Evolutionary conservation across 108 stramenopile genomes (phyloP), one percentile per base, ranked within the genome.

Genomic region (Cyclotella baltica): DNA sequence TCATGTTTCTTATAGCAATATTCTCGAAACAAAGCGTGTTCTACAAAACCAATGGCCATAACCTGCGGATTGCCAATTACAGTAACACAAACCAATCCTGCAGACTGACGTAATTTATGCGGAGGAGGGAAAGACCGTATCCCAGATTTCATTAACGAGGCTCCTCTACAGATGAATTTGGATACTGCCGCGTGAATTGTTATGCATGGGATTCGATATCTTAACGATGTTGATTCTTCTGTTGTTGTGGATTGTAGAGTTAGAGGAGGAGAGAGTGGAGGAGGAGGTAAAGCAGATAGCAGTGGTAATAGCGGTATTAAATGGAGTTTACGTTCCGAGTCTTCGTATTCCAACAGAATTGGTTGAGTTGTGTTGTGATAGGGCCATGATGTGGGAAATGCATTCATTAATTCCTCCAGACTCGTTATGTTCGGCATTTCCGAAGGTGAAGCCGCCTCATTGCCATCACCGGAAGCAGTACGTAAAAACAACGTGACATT

Each of bases 161-260:
- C 94, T 29, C 94, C 94, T 22, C 94, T 84, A 78, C 92, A 93
- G 16, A 96, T 53, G 71, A 80, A 96, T 65, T 92, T 90, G 61
- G 92, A 89, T 6, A 87, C 88, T 47, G 73, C 36, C 5, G 85
- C 46, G 47, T 75, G 28, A 57, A 85, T 36, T 50, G 84, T 47
- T 77, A 82, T 34, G 58, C 62, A 55, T 78, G 81, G 58, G 35
- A 73, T 69, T 73, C 81, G 50, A 55, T 78, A 74, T 58, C 58
- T 61, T 30, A 34, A 57, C 31, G 61, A n/a, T 47, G 73, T 43
- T 33, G 67, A 2, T 31, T 67, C n/a, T 74, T 84, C 20, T 67
- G 55, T 29, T 61, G 70, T 38, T 81, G 40, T 53, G 59, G 20
- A 1, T n/a, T 46, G 19, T 18, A 50, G 30, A 1, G 57, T 5